Evolutionary conservation across 1,139 yeast species (phyloP), one percentile per base, ranked within the genome.

Genomic region (Saccharomyces pastorianus): DNA sequence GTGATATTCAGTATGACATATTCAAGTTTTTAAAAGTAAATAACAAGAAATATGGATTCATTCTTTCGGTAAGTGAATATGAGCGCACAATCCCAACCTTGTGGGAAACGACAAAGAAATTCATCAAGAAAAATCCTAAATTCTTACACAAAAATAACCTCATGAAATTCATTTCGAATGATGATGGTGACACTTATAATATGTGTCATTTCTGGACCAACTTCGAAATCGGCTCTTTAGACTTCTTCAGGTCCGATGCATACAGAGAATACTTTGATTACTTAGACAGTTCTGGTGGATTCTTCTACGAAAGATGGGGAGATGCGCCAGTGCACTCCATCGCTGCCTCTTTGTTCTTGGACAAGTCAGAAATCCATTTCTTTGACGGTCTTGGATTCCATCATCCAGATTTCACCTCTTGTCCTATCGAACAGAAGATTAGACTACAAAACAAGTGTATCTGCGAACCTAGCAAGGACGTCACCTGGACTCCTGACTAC

Each of bases 221-320:
- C 71, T 88, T 88, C 64, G 96, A 88, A 71, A 78, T 88, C 64
- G 96, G 87, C 25, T 81, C 82, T 51, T 77, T 88, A 69, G 78
- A 82, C 54, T 79, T 88, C 65, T 88, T 88, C 88, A 79, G 95
- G 68, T 72, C 82, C 26, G 80, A 84, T 52, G 88, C 88, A 17
- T 88, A 87, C 69, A 70, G 73, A 53, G 76, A 78, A 51, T 88
- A 84, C 70, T 88, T 88, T 63, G 85, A 85, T 34, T 75, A 77
- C 65, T 78, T 88, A 63, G 96, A 88, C 69, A 72, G 80, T 60
- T 80, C 86, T 14, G 96, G 96, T 65, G 96, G 96, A 4, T 88
- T 88, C 73, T 88, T 85, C 72, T 88, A 88, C 69, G 96, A 88
- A 73, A 79, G 96, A 68, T 88, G 96, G 95, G 96, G 96, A 57